Conservation (phyloP, 2,329 filamentous ascomycete species). For the Verruconis gallopava region DNA sequence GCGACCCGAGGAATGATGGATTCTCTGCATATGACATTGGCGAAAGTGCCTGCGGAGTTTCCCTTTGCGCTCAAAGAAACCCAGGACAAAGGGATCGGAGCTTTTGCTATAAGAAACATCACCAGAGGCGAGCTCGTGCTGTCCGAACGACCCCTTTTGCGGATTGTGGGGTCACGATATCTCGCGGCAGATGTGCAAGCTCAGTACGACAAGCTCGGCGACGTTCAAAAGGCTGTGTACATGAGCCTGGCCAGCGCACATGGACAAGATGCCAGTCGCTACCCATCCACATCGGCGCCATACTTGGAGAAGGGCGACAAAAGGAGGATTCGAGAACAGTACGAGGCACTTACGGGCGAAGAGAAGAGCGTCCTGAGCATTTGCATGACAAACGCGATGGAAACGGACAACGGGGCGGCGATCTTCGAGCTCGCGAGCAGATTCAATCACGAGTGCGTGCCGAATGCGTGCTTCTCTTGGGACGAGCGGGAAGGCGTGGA, state of each 20-base stretch:
- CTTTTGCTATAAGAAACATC: conserved; percentile 2
- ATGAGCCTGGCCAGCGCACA: conserved; percentile 5
- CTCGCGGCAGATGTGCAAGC: conserved; percentile 2
- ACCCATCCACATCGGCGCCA: not conserved
- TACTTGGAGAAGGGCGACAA: conserved; percentile 2
- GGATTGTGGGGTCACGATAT: conserved; percentile 3
- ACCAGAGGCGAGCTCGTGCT: not conserved
- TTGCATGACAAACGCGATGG: conserved; percentile 10
- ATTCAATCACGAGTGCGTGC: conserved; percentile 10
- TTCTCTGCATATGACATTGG: too few species aligned
- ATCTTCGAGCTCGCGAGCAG: conserved; percentile 6
- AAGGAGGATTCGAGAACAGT: conserved; percentile 6
- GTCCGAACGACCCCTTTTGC: conserved; percentile 3
- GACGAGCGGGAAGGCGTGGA: not conserved
- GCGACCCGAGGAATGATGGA: too few species aligned
- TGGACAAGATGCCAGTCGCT: not conserved
- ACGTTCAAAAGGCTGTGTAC: not conserved
- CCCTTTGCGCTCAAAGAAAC: conserved; percentile 12
- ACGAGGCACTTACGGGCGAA: conserved; percentile 4
- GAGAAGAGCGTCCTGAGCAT: conserved; percentile 2
- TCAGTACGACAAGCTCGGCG: not conserved
- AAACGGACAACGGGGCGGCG: conserved; percentile 4
- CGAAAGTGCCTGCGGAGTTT: conserved; percentile 11
- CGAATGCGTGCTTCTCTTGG: conserved; percentile 9
- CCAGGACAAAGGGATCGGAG: not conserved